Evolutionary conservation across 345 rosid genomes (phyloP).

Genomic region (Eucalyptus tenuipes): DNA sequence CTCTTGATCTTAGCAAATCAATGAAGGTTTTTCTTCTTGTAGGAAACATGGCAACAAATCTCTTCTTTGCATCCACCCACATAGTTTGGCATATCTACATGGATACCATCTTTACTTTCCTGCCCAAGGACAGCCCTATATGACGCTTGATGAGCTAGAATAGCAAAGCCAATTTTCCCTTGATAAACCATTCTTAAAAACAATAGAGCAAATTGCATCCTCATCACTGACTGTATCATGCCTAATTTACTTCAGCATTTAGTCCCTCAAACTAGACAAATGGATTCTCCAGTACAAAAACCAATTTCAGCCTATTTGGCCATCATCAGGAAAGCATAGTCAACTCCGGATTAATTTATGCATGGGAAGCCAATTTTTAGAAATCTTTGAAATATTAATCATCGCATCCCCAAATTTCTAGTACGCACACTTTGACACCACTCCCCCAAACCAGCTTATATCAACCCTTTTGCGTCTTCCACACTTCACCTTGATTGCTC

Average conservation of each 20-base stretch:
- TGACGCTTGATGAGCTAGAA: neutral
- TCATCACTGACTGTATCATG: neutral
- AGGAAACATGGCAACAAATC: too few relatives aligned
- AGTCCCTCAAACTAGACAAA: neutral
- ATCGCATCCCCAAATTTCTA: fast-evolving
- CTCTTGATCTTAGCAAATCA: too few relatives aligned
- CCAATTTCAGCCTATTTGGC: neutral
- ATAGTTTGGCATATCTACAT: too few relatives aligned
- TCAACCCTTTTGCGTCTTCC: neutral
- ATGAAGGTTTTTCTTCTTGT: too few relatives aligned
- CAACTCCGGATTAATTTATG: fast-evolving
- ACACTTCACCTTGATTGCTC: neutral
- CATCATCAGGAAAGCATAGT: fast-evolving
- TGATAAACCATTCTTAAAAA: neutral
- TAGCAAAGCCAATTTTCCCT: neutral
- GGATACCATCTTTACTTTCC: too few relatives aligned
- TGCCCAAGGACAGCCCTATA: neutral
- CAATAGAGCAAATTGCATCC: neutral
- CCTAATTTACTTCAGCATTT: neutral
- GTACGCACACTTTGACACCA: fast-evolving
- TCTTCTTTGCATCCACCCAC: too few relatives aligned
- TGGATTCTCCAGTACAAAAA: neutral
- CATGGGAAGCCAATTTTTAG: neutral
- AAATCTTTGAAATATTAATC: neutral
- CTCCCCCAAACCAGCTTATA: fast-evolving